Base-by-base conservation (phyloP, 192 early-diverging fungal species). In the Coemansia sp. region DNA sequence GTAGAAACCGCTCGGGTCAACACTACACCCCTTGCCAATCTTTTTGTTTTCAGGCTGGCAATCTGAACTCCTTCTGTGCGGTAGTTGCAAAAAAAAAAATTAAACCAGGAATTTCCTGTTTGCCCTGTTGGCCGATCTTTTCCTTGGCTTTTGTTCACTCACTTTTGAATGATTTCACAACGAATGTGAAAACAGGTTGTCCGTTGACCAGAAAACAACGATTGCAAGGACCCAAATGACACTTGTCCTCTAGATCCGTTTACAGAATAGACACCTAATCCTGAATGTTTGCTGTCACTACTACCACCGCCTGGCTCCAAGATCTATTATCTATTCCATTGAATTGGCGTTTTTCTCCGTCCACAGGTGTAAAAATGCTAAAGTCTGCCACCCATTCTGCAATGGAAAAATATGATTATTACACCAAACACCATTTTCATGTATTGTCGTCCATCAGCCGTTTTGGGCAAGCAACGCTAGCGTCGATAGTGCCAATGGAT, bases 51-150 rank as follows among this genome's bases (percentile, higher is more conserved):
- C 33, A 35, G 9, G 9, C 2, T 40, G 66, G 53, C 66, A 68
- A 69, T 69, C 67, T 42, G 67, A 69, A 69, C 67, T 69, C 55
- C 29, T 29, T 29, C 29, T 3, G 29, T 29, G 29, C 29, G 29
- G 29, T 29, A 2, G 29, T 29, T 29, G 29, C 1, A 29, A 29
- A 29, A 29, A 29, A 52, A 52, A 29, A 29, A 29, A 29, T 2
- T 25, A 52, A 11, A 22, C 22, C 5, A 6, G 9, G 5, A 19
- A 20, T 60, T 42, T 60, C 29, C 36, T 9, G 22, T n/a, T 34
- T 23, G 10, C 20, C 59, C 59, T 36, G 59, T 23, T 20, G 19
- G 34, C 13, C 23, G 59, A 45, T 60, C 59, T 11, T 19, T 17
- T 41, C 41, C 5, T n/a, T 60, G n/a, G 59, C 20, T 60, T 11